Evolutionary conservation across 2,329 filamentous ascomycete genomes (phyloP), one percentile per base, ranked within the genome.

Genomic region (Colletotrichum plurivorum): DNA sequence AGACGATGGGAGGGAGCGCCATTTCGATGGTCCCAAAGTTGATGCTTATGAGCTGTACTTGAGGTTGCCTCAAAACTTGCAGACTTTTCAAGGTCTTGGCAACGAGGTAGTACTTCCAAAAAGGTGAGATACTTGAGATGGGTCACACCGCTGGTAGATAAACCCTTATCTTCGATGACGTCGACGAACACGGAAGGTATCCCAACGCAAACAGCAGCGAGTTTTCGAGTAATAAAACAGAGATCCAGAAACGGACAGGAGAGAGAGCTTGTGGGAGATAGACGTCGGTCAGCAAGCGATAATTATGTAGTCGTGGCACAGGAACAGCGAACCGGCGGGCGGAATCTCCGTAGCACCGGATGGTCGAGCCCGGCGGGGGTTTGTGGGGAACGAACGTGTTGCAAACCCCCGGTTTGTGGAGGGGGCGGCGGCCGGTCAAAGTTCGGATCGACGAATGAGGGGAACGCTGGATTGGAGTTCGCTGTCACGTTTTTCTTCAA

Each of bases 1-100:
- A 84, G 27, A 90, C 76, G 52, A 93, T 85, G 5, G 89, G 86
- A 2, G 88, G 82, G 6, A 80, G 71, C 71, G 77, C 76, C 79
- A 82, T 82, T 46, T n/a, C 16, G 55, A 36, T n/a, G 45, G 22
- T 53, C 27, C 25, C 51, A 53, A 2, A 36, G 9, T 10, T 36
- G 31, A 10, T 10, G 31, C 22, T 8, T 31, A 31, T 31, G 27
- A 31, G 27, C 27, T 31, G 27, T 2, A 31, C 2, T 31, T 9
- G 7, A 31, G 6, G 27, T 10, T 36, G 31, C 9, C 31, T 2
- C 9, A 31, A 10, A 36, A 36, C 2, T 36, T 36, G 31, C 31
- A 36, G 31, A 12, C 31, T 36, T 10, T 36, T 36, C 31, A 10
- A 36, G 31, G 31, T 36, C 31, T 36, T 36, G 31, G 31, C 31